Percentiles rank a stretch among this genome's conserved stretches.
Evolutionary conservation across 192 early-diverging fungal genomes (phyloP).

Genomic region (Powellomyces hirtus): DNA sequence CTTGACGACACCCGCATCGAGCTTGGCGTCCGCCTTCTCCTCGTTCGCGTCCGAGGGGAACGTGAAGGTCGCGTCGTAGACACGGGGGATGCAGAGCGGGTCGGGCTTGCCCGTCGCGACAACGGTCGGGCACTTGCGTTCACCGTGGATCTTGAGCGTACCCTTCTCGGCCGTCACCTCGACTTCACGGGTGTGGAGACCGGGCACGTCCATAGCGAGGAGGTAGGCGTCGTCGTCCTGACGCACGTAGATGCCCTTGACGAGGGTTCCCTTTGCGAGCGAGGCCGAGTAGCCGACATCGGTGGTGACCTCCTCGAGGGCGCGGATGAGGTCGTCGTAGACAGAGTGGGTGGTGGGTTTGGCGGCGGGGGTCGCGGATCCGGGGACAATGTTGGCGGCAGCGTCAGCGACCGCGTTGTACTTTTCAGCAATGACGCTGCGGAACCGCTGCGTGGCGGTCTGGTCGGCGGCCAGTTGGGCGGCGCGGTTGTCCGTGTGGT

Average conservation of each 20-base stretch:
- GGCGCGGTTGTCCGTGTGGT: not conserved
- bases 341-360: not conserved
- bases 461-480: not conserved
- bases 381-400: not conserved
- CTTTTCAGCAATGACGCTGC: not conserved
- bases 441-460: not conserved
- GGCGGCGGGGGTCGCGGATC: not conserved
- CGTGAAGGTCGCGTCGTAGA: constrained; percentile 24
- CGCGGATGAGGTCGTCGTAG: constrained; percentile 16
- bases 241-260: constrained; percentile 23
- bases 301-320: constrained; percentile 21
- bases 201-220: constrained; percentile 30
- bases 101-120: constrained; percentile 1
- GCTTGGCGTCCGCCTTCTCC: constrained; percentile 8
- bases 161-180: constrained; percentile 6
- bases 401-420: not conserved
- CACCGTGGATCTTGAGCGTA: constrained; percentile 15
- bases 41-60: constrained; percentile 26
- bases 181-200: constrained; percentile 19
- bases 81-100: constrained; percentile 29
- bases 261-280: constrained; percentile 6
- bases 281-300: constrained; percentile 21
- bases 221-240: constrained; percentile 17
- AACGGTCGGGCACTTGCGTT: constrained; percentile 16
- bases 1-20: constrained; percentile 20